A percentile compares a stretch with the other conserved stretches of the same genome.
Conservation (phyloP, 768 basidiomycete genomes). For the Hygrophoropsis aurantiaca region DNA sequence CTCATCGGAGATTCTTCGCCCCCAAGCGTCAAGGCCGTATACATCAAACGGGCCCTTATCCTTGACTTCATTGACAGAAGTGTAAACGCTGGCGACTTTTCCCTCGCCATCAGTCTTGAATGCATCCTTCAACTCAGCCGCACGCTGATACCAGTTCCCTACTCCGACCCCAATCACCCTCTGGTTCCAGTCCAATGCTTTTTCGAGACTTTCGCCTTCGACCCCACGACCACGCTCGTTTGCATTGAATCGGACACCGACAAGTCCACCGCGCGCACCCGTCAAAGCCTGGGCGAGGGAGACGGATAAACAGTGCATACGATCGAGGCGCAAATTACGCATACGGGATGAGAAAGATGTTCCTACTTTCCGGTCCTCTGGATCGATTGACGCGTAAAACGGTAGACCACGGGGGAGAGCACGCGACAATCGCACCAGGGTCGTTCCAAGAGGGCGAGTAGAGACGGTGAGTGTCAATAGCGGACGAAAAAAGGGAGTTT, state of each 20-base stretch:
- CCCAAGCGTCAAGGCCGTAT: conserved; percentile 25
- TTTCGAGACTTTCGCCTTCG: conserved; percentile 36
- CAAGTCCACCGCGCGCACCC: conserved; percentile 38
- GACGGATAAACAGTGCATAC: conserved; percentile 29
- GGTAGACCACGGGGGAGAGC: conserved; percentile 33
- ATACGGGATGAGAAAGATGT: conserved; percentile 31
- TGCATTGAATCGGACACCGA: conserved; percentile 34
- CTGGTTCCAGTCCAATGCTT: conserved; percentile 28
- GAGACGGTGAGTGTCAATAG: conserved; percentile 39
- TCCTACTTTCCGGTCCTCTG: conserved; percentile 34
- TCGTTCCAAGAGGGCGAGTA: conserved; percentile 40
- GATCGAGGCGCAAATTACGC: conserved; percentile 33
- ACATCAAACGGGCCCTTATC: conserved; percentile 16
- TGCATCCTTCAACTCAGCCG: conserved; percentile 19
- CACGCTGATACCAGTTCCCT: conserved; percentile 29
- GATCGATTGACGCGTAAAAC: conserved; percentile 31
- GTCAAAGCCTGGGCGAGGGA: conserved; percentile 29
- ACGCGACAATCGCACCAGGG: conserved; percentile 32
- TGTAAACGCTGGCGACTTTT: conserved; percentile 11
- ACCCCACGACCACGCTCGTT: conserved; percentile 33
- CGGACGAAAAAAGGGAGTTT: conserved; percentile 40
- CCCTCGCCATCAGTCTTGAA: conserved; percentile 13
- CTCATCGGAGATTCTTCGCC: conserved; percentile 18
- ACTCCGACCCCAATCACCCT: conserved; percentile 35
- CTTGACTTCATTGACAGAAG: background rate